Conservation (phyloP, 306 rosid genomes). For the Styphnolobium japonicum region DNA sequence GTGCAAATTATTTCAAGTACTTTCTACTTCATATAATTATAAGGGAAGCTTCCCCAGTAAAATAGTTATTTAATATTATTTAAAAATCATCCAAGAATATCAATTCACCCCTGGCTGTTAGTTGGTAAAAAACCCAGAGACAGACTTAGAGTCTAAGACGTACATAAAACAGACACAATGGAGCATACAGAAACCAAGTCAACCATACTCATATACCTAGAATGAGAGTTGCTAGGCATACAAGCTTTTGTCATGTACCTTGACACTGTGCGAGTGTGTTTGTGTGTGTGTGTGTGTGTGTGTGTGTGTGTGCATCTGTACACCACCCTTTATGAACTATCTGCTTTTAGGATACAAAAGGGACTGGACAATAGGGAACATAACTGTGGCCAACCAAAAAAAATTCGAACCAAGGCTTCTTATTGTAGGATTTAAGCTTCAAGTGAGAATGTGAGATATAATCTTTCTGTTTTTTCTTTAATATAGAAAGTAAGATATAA, state of each 20-base stretch:
- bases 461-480: neutral
- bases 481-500: neutral
- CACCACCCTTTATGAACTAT: neutral
- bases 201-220: neutral
- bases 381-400: neutral
- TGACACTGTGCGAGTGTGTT: neutral
- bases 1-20: conserved; percentile 7
- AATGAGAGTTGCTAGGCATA: neutral
- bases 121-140: neutral
- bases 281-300: neutral
- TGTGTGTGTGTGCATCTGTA: neutral
- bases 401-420: neutral
- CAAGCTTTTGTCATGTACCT: neutral
- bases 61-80: conserved; percentile 3
- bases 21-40: neutral
- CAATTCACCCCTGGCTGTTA: neutral
- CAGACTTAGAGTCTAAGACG: neutral
- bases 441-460: no score
- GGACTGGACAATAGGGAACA: neutral
- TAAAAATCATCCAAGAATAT: conserved; percentile 7
- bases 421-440: neutral
- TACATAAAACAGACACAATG: neutral
- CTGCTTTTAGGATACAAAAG: neutral
- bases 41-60: neutral
- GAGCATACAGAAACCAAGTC: conserved; percentile 13